Base-by-base conservation (phyloP, 768 basidiomycete species). In the Mycena haematopus region DNA sequence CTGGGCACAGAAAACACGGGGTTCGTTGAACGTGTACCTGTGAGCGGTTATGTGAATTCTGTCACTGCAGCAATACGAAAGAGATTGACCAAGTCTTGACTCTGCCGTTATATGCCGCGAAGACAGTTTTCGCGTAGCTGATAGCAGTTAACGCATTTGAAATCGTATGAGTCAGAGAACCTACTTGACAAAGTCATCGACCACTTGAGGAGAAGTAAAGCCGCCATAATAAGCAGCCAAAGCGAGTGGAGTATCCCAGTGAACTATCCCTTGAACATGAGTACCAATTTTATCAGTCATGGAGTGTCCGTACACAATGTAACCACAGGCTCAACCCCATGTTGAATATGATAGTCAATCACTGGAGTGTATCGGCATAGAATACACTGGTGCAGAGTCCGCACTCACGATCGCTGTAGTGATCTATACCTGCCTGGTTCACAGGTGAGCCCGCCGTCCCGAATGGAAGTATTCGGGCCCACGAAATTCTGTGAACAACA, bases 11-110 rank as follows among this genome's bases (percentile, higher is more conserved):
- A 74, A 81, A 2, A 81, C 80, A 19, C 77, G 74, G 8, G 82
- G 82, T 62, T 84, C 83, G 60, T 84, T 83, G 74, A 84, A 84
- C 1, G 83, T 84, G 67, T 81, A 80, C 79, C 79, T 80, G 25
- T 35, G 47, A 13, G 46, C 14, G 9, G 1, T 46, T 35, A 56
- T n/a, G n/a, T 13, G 22, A 29, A 19, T 21, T 50, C 25, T n/a
- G 22, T 1, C n/a, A 5, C n/a, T 25, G 19, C 5, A 17, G 36
- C 42, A 45, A n/a, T n/a, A n/a, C n/a, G n/a, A 58, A 31, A 15
- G 19, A 56, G 13, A 17, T 21, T 29, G 19, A 79, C 80, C 81
- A 84, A 45, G 80, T 83, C 60, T 82, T 80, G 13, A 83, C 79
- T 56, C 77, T 68, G 11, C 82, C 80, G 57, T 83, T 82, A 56